Evolutionary conservation across 257 asterid genomes (phyloP), one percentile per base, ranked within the genome.

Genomic region (Solanum corneliomulleri): DNA sequence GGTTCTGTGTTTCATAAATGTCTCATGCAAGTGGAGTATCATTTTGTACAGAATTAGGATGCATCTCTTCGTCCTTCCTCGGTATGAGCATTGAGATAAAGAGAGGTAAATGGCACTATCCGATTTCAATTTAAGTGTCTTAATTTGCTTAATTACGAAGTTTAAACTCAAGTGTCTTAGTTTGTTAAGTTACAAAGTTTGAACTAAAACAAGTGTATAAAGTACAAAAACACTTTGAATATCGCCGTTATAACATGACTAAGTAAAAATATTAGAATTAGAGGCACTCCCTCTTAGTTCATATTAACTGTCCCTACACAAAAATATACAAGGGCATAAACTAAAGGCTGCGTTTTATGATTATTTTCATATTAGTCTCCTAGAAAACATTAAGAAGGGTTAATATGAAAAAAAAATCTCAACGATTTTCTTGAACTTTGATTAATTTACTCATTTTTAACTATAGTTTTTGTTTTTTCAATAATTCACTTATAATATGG

Each of bases 81-180:
- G 95, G 90, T 88, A 71, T 89, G 98, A 90, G 95, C 95, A 91
- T 87, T 91, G 85, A 86, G 92, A 93, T 90, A 89, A 91, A 89
- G 89, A 33, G 83, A 45, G 27, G 84, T 18, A 78, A 45, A 47
- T 76, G 60, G 77, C 16, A 31, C 80, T 72, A 9, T 0, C 0
- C 25, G 14, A 2, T 18, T 18, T 6, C n/a, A 1, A 9, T 1
- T 6, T 69, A 29, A 31, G 77, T 2, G 44, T 16, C 25, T 71
- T 72, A 72, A 1, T 31, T 70, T 69, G 12, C 7, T 68, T 47
- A 66, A 87, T 37, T 3, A 21, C 2, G 3, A 21, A 20, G 1
- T 20, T 72, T 11, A 5, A 18, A 71, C 15, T 33, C 31, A 29
- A 15, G 77, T 2, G 44, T 16, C 25, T 71, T 72, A 72, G 4